These are phyloP conservation scores for Ustilago crameri DNA, from an alignment of 1,284 basidiomycete species.

Conservation along the genomic window DNA sequence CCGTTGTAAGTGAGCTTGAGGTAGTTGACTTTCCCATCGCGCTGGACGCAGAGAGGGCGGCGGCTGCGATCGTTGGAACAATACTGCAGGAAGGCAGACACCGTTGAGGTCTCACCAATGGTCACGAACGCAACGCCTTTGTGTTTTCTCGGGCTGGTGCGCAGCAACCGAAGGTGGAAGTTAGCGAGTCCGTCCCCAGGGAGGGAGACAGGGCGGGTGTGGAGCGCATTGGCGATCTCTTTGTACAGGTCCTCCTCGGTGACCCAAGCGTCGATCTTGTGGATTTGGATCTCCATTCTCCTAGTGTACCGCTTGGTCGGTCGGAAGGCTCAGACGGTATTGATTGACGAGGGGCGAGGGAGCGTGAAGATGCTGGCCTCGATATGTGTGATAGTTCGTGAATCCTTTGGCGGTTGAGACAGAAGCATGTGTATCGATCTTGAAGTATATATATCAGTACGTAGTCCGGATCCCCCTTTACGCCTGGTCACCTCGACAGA, in stretches of 20 bases:
- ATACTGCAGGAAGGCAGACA: conserved; percentile 16
- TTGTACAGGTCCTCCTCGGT: conserved; percentile 35
- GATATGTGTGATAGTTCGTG: no score
- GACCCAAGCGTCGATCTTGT: conserved; percentile 29
- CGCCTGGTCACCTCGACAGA: no score
- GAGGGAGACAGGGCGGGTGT: conserved; percentile 22
- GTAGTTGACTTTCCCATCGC: conserved; percentile 9
- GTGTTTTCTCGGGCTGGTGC: conserved; percentile 4
- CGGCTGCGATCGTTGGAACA: conserved; percentile 7
- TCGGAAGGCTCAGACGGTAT: no score
- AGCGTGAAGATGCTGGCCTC: no score
- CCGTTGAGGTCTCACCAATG: conserved; percentile 34
- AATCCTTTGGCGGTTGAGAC: no score
- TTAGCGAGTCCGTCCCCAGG: conserved; percentile 17
- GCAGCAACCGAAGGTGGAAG: conserved; percentile 20
- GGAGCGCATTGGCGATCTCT: conserved; percentile 21
- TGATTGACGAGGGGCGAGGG: no score
- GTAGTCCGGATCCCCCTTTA: no score
- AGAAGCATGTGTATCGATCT: no score
- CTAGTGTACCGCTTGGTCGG: no score
- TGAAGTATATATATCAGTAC: no score
- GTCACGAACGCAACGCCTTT: conserved; percentile 27
- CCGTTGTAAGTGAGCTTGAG: conserved; percentile 28
- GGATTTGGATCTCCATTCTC: conserved; percentile 29
- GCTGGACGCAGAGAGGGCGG: conserved; percentile 11